Evolutionary conservation across 305 asterid genomes (phyloP).

Genomic region (Salvia sclarea): DNA sequence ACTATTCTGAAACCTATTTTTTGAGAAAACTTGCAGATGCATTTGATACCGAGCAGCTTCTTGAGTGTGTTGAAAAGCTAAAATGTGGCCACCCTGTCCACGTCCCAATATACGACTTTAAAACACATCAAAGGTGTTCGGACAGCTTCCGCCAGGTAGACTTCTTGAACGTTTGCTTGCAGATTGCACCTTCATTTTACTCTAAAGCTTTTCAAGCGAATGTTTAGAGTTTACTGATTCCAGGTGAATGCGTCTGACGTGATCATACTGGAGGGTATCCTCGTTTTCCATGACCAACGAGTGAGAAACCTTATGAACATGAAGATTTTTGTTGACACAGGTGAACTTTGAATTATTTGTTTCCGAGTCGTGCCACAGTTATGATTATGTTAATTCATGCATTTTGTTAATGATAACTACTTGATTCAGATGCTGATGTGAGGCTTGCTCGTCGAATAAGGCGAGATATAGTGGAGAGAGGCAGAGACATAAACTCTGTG

Average conservation of each 20-base stretch:
- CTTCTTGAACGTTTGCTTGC: slow-evolving; percentile 20
- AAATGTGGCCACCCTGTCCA: slow-evolving; percentile 77
- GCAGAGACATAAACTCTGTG: slow-evolving; percentile 92
- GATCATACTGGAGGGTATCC: slow-evolving; percentile 94
- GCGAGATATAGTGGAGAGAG: slow-evolving; percentile 96
- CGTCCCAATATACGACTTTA: slow-evolving; percentile 91
- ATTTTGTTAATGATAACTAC: slow-evolving; percentile 8
- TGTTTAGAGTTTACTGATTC: neutral
- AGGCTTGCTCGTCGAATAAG: slow-evolving; percentile 99
- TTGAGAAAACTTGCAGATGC: slow-evolving; percentile 62
- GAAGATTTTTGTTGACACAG: slow-evolving; percentile 98
- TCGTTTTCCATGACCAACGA: slow-evolving; percentile 87
- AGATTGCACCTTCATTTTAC: slow-evolving; percentile 13
- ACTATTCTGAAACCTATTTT: slow-evolving; percentile 13
- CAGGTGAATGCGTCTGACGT: slow-evolving; percentile 98
- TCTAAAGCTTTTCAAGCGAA: neutral
- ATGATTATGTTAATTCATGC: neutral
- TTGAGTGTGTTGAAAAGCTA: slow-evolving; percentile 77
- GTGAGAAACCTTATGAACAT: slow-evolving; percentile 94
- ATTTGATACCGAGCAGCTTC: slow-evolving; percentile 95
- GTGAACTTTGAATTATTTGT: slow-evolving; percentile 46
- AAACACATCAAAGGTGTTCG: slow-evolving; percentile 81
- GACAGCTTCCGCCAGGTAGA: slow-evolving; percentile 91
- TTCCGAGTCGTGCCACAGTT: neutral
- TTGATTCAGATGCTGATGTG: slow-evolving; percentile 84